These are phyloP conservation scores for Podaxis sp. DNA, from an alignment of 768 basidiomycete species.

Conservation along the genomic window DNA sequence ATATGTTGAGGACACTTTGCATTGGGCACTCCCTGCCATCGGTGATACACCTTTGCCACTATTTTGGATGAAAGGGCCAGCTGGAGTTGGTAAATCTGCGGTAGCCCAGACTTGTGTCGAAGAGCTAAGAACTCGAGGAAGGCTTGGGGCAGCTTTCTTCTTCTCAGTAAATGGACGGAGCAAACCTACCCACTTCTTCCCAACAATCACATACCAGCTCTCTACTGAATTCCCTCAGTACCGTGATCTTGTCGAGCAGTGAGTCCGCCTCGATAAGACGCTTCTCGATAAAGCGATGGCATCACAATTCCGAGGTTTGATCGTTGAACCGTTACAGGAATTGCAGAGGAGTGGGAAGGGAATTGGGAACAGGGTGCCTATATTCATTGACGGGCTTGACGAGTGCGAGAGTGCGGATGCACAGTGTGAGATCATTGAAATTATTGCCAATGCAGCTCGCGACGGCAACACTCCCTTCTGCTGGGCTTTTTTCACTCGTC, in stretches of 20 bases:
- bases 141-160: slow-evolving; percentile 11
- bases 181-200: neutral
- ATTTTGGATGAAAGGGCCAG: neutral
- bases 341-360: neutral
- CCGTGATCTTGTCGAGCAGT: neutral
- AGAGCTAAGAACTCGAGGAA: neutral
- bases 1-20: slow-evolving; percentile 10
- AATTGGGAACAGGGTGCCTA: neutral
- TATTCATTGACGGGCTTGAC: neutral
- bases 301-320: neutral
- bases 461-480: neutral
- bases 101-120: neutral
- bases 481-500: slow-evolving; percentile 9
- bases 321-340: neutral
- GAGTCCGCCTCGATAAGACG: neutral
- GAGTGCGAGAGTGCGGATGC: neutral
- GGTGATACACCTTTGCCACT: neutral
- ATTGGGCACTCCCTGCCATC: slow-evolving; percentile 2
- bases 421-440: neutral
- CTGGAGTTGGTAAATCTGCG: neutral
- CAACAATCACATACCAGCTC: slow-evolving; percentile 7
- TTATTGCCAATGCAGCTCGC: neutral
- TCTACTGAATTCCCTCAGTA: neutral
- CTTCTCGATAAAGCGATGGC: neutral
- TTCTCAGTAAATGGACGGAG: neutral